Evolutionary conservation across 23 red algal genomes (phyloP).

Genomic region (Gracilariopsis chorda): DNA sequence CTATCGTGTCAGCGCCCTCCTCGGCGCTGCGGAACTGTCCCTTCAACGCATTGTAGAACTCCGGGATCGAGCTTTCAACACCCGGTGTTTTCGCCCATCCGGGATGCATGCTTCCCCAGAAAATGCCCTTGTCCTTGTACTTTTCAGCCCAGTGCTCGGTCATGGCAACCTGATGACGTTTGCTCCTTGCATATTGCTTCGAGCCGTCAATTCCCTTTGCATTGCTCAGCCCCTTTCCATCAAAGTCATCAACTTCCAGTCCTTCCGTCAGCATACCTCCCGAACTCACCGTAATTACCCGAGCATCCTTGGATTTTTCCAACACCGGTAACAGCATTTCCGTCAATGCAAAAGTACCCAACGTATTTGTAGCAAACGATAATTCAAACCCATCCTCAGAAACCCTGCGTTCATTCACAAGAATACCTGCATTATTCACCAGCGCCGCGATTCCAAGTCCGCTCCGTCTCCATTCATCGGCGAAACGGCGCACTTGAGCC

Average conservation of each 20-base stretch:
- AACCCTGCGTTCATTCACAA: slow-evolving; percentile 12
- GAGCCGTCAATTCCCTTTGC: slow-evolving; percentile 51
- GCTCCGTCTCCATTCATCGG: slow-evolving; percentile 10
- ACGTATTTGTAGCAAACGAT: slow-evolving; percentile 80
- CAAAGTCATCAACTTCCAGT: slow-evolving; percentile 58
- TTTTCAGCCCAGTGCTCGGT: slow-evolving; percentile 70
- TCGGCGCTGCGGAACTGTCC: slow-evolving; percentile 61
- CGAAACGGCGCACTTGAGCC: slow-evolving; percentile 44
- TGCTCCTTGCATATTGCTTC: slow-evolving; percentile 72
- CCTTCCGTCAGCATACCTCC: slow-evolving; percentile 90
- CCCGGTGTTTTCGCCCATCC: slow-evolving; percentile 88
- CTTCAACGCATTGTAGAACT: slow-evolving; percentile 62
- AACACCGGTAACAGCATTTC: slow-evolving; percentile 80
- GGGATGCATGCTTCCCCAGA: slow-evolving; percentile 74
- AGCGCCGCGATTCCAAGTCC: slow-evolving; percentile 32
- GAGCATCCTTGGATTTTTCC: neutral
- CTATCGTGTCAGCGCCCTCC: slow-evolving; percentile 84
- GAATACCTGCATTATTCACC: slow-evolving; percentile 87
- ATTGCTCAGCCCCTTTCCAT: slow-evolving; percentile 11
- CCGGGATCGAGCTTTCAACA: slow-evolving; percentile 78
- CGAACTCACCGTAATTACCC: slow-evolving; percentile 80
- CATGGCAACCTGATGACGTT: slow-evolving; percentile 83
- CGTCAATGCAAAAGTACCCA: slow-evolving; percentile 83
- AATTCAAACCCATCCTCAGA: slow-evolving; percentile 78
- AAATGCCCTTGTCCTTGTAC: slow-evolving; percentile 19